Conservation (phyloP, 2,329 filamentous ascomycete species). For the Tricladium varicosporioides region DNA sequence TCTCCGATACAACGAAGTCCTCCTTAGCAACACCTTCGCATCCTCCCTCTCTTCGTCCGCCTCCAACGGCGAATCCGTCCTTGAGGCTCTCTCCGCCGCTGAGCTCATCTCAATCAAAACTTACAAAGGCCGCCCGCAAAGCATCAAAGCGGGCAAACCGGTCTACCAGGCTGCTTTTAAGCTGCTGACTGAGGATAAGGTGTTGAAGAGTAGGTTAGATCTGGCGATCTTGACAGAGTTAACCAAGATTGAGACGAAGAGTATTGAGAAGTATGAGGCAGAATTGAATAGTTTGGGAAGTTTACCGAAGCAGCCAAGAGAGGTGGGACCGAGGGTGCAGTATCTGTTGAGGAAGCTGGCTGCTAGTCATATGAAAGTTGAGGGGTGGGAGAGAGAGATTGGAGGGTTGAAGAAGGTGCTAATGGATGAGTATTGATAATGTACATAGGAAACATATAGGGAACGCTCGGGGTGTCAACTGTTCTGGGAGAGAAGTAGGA, state of each 20-base stretch:
- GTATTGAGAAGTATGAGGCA: slow-evolving; percentile 74
- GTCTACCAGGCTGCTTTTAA: slow-evolving; percentile 84
- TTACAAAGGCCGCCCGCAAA: slow-evolving; percentile 72
- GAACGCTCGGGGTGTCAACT: not conserved
- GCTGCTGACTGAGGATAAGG: slow-evolving; percentile 66
- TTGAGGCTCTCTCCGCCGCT: slow-evolving; percentile 78
- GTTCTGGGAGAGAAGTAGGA: not conserved
- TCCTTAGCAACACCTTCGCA: slow-evolving; percentile 75
- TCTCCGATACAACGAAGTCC: slow-evolving; percentile 81
- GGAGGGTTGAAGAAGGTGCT: slow-evolving; percentile 69
- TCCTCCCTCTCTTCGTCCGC: slow-evolving; percentile 47
- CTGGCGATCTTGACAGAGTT: slow-evolving; percentile 67
- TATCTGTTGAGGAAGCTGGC: slow-evolving; percentile 75
- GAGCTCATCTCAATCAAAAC: slow-evolving; percentile 80
- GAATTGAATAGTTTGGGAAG: slow-evolving; percentile 72
- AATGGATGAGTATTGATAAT: slow-evolving; percentile 41
- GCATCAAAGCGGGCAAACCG: slow-evolving; percentile 77
- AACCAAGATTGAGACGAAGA: slow-evolving; percentile 68
- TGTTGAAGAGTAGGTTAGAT: slow-evolving; percentile 71
- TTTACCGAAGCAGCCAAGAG: slow-evolving; percentile 67
- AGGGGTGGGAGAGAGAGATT: slow-evolving; percentile 71
- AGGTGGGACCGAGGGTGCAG: slow-evolving; percentile 63
- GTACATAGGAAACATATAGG: too few species aligned
- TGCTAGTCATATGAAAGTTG: slow-evolving; percentile 71
- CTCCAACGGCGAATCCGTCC: slow-evolving; percentile 66